These are phyloP conservation scores for Arthrinium puccinioides DNA, from an alignment of 2,329 filamentous ascomycete species.

Conservation along the genomic window DNA sequence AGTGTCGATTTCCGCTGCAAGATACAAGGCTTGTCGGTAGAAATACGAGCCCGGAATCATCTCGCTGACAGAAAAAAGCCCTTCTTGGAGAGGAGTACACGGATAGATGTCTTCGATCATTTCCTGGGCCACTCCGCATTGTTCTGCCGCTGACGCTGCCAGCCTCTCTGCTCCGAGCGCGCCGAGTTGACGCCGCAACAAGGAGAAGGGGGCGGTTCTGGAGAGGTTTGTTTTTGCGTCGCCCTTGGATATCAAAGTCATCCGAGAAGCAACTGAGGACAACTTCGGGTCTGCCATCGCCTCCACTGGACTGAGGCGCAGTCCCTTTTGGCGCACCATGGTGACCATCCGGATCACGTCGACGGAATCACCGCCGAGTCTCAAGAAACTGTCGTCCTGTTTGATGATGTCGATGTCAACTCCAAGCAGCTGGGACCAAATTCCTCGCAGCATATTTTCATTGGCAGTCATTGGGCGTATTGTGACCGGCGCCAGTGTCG, in stretches of 20 bases:
- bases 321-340: not conserved
- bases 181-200: too few relatives aligned
- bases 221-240: too few relatives aligned
- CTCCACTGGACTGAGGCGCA: not conserved
- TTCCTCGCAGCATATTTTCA: not conserved
- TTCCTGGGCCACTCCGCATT: not conserved
- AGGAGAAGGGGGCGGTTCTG: too few relatives aligned
- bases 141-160: too few relatives aligned
- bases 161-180: too few relatives aligned
- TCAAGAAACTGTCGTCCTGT: not conserved
- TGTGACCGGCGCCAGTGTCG: not conserved
- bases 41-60: not conserved
- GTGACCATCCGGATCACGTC: not conserved
- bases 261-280: not conserved
- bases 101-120: not conserved
- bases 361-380: not conserved
- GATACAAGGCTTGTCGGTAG: not conserved
- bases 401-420: not conserved
- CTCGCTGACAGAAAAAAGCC: not conserved
- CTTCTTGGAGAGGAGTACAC: not conserved
- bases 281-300: not conserved
- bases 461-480: not conserved
- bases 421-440: not conserved
- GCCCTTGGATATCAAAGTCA: not conserved
- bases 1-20: not conserved